Base-by-base conservation (phyloP, 2,329 filamentous ascomycete genomes). In the Colletotrichum magnum region DNA sequence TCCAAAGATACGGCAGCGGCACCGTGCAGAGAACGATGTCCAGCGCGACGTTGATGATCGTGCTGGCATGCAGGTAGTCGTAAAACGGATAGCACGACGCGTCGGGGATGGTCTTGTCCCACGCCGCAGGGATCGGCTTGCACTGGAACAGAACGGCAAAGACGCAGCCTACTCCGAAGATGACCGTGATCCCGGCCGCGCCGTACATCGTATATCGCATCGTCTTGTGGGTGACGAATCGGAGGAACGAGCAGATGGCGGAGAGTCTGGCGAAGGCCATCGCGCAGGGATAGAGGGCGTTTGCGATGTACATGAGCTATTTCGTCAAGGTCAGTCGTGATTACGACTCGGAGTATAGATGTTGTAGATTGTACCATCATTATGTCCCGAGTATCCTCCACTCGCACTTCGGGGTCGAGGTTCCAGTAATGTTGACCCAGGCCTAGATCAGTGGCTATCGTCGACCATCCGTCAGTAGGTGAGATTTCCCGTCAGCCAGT, bases 1-100 rank as follows among this genome's bases (percentile, higher is more conserved):
- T 69, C 77, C 74, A 78, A 43, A 79, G 75, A 16, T 72, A 73
- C 15, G 74, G 76, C 43, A 79, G 67, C 0, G 78, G 78, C 41
- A 74, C 72, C 1, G 73, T 62, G 54, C 77, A 77, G 9, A 80
- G 68, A 5, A 78, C 47, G 4, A 77, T 58, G 47, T 79, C 78
- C 6, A 75, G 77, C 2, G 65, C 64, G 7, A 78, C 66, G 54
- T 74, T 77, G 63, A 79, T 71, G 36, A 74, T 74, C 1, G 77
- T 72, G 68, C 75, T 77, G 58, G 68, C 72, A 47, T 75, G 75
- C 21, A 78, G 48, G 51, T 75, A 76, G 64, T 76, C 32, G 64
- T 73, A 57, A 61, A 78, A 77, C 0, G 69, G 63, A 43, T 73
- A 74, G 69, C 78, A 79, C 16, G 71, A 68, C 6, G 71, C 64